A percentile compares a stretch with the other conserved stretches of the same genome.
Evolutionary conservation across 2,329 filamentous ascomycete species (phyloP).

Genomic region (Diplodia mutila): DNA sequence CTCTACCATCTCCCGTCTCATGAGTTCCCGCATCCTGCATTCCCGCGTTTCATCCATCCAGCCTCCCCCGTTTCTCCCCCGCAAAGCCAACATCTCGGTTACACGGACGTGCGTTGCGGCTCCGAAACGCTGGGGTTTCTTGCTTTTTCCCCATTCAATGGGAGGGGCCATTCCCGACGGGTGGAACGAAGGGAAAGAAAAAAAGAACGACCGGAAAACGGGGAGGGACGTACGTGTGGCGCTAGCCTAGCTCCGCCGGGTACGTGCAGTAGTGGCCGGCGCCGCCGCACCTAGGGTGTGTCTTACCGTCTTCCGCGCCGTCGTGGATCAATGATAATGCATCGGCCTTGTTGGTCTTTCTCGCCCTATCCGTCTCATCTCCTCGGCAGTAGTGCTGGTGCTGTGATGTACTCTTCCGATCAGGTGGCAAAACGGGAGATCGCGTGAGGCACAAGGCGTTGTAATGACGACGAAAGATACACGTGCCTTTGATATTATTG

Average conservation of each 20-base stretch:
- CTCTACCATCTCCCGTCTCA: not conserved
- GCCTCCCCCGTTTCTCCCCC: not conserved
- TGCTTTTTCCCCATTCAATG: not conserved
- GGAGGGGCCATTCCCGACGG: not conserved
- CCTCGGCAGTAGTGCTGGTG: too few relatives aligned
- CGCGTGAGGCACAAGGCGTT: too few relatives aligned
- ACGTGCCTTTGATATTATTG: not conserved
- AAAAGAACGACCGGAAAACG: not conserved
- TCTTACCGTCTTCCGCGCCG: too few relatives aligned
- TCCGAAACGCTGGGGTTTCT: not conserved
- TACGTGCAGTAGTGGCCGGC: slow-evolving; percentile 8
- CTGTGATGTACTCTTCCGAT: too few relatives aligned
- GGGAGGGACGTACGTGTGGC: not conserved
- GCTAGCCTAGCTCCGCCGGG: not conserved
- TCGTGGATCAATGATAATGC: too few relatives aligned
- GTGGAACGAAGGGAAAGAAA: not conserved
- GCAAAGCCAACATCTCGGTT: not conserved
- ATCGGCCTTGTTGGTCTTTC: too few relatives aligned
- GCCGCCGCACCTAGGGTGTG: not conserved
- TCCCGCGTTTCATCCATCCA: not conserved
- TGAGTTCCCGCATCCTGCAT: too few relatives aligned
- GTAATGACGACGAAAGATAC: not conserved
- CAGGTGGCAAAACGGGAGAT: too few relatives aligned
- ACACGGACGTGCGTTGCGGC: not conserved
- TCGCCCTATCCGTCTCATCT: too few relatives aligned